Base-by-base conservation (phyloP, 2,329 filamentous ascomycete species). In the Amylocarpus encephaloides region DNA sequence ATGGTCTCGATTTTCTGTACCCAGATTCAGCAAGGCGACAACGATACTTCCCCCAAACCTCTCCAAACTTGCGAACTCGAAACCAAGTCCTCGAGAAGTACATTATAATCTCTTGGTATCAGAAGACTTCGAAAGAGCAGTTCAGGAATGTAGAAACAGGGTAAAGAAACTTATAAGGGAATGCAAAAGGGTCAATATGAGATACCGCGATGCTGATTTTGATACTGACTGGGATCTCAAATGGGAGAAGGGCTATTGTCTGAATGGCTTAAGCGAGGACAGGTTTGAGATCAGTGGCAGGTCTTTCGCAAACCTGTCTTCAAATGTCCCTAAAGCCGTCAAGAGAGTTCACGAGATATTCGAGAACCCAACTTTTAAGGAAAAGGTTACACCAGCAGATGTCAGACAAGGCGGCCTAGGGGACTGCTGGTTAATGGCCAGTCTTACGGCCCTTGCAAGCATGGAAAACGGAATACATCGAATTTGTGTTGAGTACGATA, bases 401-500 rank as follows among this genome's bases (percentile, higher is more conserved):
- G 84, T 94, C 26, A 80, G 84, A 38, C 88, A 94, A 67, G 88
- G 88, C 1, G 76, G 78, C 15, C 79, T 85, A 53, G 88, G 88
- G 2, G 86, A 95, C 64, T 95, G 89, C 66, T 95, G 89, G 88
- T 77, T 94, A 50, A 82, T 95, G 73, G 85, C 88, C 6, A 85
- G 85, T 18, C 69, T 94, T 26, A 88, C 84, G 30, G 87, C 87
- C 0, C 73, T 94, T 58, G 83, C 83, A 30, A 89, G 88, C 55
- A 85, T 87, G 53, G 72, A 83, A 42, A 81, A 77, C 1, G 74
- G 86, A 12, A 82, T 95, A 48, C 76, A 86, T 61, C 77, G 80
- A 15, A 77, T 88, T 6, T 94, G 88, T 60, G 85, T 94, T 29
- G 85, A 82, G 41, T 82, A 85, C 39, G 80, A 94, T 59, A 79